These are phyloP conservation scores for Thermothelomyces thermophilus DNA, from an alignment of 2,329 filamentous ascomycete species.

Conservation along the genomic window DNA sequence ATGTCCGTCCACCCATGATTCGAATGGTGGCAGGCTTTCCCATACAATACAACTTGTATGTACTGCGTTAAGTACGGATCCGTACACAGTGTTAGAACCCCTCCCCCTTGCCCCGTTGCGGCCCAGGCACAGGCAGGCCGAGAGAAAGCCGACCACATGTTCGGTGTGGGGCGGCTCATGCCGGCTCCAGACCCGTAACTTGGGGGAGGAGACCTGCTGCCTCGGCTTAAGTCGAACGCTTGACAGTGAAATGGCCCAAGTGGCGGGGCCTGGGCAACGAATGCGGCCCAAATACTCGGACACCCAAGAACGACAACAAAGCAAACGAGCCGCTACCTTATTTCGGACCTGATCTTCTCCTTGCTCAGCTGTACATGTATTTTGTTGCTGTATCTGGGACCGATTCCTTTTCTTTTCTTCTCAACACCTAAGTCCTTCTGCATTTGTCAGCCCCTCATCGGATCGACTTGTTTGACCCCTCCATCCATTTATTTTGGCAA, in stretches of 20 bases:
- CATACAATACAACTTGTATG: no score
- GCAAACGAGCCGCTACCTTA: slow-evolving; percentile 3
- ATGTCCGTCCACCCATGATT: no score
- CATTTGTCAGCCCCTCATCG: slow-evolving; percentile 2
- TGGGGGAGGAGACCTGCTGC: slow-evolving; percentile 6
- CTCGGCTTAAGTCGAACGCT: slow-evolving; percentile 18
- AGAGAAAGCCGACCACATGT: slow-evolving; percentile 4
- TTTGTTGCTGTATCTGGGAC: neutral
- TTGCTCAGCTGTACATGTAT: neutral
- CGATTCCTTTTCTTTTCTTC: neutral
- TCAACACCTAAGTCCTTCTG: neutral
- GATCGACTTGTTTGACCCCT: neutral
- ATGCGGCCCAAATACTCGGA: neutral
- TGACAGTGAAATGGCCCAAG: no score
- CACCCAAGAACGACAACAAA: neutral
- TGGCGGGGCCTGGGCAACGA: neutral
- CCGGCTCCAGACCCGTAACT: slow-evolving; percentile 2
- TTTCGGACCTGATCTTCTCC: slow-evolving; percentile 5
- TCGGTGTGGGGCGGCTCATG: slow-evolving; percentile 5
- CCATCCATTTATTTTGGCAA: neutral
- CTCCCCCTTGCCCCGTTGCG: no score
- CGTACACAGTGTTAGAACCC: no score
- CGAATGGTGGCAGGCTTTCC: no score
- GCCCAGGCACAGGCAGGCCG: neutral
- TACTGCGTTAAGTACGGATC: no score